A percentile compares a stretch with the other conserved stretches of the same genome.
Evolutionary conservation across 305 asterid genomes (phyloP).

Genomic region (Fraxinus ornus): DNA sequence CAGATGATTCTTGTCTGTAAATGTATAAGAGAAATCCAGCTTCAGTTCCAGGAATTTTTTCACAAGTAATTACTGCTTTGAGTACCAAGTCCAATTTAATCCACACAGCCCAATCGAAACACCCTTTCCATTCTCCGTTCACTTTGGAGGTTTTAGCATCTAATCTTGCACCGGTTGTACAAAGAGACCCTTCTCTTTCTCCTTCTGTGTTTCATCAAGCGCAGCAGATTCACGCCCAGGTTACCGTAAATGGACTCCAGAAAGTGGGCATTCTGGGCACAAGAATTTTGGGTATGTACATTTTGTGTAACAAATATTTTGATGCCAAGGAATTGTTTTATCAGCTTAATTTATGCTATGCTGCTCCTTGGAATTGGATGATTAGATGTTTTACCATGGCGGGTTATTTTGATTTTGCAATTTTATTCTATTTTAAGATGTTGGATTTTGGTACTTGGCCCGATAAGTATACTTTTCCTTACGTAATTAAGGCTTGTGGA

Average conservation of each 20-base stretch:
- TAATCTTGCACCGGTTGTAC: conserved; percentile 55
- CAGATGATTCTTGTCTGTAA: conserved; percentile 12
- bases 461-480: conserved; percentile 84
- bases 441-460: conserved; percentile 64
- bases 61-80: conserved; percentile 7
- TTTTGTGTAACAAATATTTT: conserved; percentile 42
- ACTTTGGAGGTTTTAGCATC: conserved; percentile 59
- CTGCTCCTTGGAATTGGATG: conserved; percentile 99
- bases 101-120: conserved; percentile 24
- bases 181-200: conserved; percentile 23
- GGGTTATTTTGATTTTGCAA: conserved; percentile 54
- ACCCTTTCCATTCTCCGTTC: conserved; percentile 22
- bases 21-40: conserved; percentile 30
- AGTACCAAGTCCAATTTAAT: conserved; percentile 14
- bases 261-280: conserved; percentile 66
- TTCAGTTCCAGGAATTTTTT: conserved; percentile 5
- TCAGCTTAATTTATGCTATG: conserved; percentile 66
- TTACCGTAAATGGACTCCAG: conserved; percentile 62
- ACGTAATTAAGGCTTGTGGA: conserved; percentile 70
- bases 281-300: conserved; percentile 67
- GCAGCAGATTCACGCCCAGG: conserved; percentile 71
- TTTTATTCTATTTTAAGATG: conserved; percentile 80
- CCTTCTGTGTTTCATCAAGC: conserved; percentile 36
- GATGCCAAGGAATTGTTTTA: conserved; percentile 62
- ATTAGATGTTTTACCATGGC: conserved; percentile 66